phyloP scores from a whole-genome alignment of 2,329 filamentous ascomycete genomes.

The Cucurbitaria berberidis region DNA sequence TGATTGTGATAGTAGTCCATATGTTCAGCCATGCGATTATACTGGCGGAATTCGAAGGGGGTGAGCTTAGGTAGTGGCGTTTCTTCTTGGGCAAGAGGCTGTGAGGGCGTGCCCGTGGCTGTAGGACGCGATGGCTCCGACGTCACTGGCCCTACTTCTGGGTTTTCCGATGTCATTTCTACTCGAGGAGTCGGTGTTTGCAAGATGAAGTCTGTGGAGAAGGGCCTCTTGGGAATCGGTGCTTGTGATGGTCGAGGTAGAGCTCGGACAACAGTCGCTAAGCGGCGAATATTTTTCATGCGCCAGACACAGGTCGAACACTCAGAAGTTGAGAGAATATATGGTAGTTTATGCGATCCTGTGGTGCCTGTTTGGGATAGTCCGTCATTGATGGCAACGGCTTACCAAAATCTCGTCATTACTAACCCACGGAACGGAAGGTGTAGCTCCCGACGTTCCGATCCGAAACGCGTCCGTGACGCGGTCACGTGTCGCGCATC shows the following conservation, averaged over 20 bases:
- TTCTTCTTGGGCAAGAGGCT: conserved; percentile 21
- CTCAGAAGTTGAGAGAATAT: not conserved
- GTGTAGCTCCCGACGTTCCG: conserved; percentile 14
- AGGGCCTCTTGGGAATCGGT: not conserved
- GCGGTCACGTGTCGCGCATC: conserved; percentile 12
- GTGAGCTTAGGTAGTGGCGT: conserved; percentile 66
- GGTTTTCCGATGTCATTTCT: conserved; percentile 7
- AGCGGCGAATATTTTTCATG: conserved; percentile 12
- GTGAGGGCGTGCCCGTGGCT: conserved; percentile 1
- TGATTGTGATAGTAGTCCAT: conserved; percentile 70
- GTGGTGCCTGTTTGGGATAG: conserved; percentile 8
- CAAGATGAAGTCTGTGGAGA: not conserved
- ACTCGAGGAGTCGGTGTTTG: not conserved
- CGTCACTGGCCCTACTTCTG: conserved; percentile 2
- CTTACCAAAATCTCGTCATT: conserved; percentile 21
- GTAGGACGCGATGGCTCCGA: conserved; percentile 3
- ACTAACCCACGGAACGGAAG: conserved; percentile 15
- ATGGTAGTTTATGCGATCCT: conserved; percentile 5
- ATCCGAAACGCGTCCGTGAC: conserved; percentile 9
- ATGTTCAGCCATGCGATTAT: conserved; percentile 74
- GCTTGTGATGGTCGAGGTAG: not conserved
- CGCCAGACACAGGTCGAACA: not conserved
- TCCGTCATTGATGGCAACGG: conserved; percentile 22
- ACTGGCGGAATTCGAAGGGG: conserved; percentile 69
- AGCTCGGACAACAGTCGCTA: conserved; percentile 3